Evolutionary conservation across 139 green algal genomes (phyloP).

Genomic region (Pleodorina starrii): DNA sequence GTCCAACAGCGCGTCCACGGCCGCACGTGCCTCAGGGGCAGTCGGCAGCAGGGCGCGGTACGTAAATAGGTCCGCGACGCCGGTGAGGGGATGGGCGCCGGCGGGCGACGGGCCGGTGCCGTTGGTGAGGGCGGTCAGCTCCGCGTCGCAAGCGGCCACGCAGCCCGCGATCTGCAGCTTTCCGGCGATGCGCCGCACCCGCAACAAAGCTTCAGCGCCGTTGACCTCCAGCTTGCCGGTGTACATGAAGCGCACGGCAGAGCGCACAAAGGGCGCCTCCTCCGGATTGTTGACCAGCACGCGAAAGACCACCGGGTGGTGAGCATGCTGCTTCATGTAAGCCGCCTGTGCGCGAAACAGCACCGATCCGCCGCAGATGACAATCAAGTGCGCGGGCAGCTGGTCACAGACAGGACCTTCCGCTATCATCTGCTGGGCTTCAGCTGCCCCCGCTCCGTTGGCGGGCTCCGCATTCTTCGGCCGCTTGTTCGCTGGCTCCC

Average conservation of each 20-base stretch:
- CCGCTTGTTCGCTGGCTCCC: neutral
- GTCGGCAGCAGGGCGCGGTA: neutral
- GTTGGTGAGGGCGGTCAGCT: neutral
- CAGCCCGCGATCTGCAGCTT: neutral
- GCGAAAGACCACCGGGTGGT: no score
- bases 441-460: neutral
- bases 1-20: neutral
- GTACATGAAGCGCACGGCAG: slow-evolving; percentile 1
- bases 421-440: no score
- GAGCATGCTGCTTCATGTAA: neutral
- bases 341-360: neutral
- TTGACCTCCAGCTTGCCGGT: neutral
- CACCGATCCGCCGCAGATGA: neutral
- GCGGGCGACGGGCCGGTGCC: neutral
- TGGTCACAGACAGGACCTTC: neutral
- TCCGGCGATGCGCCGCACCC: neutral
- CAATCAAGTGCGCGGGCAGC: neutral
- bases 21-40: neutral
- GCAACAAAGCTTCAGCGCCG: neutral
- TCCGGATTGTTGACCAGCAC: neutral
- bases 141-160: neutral
- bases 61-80: neutral
- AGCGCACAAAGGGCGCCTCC: neutral
- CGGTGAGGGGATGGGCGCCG: no score
- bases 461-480: neutral